These are phyloP conservation scores for Polychytrium aggregatum DNA, from an alignment of 192 early-diverging fungal species.

Conservation along the genomic window DNA sequence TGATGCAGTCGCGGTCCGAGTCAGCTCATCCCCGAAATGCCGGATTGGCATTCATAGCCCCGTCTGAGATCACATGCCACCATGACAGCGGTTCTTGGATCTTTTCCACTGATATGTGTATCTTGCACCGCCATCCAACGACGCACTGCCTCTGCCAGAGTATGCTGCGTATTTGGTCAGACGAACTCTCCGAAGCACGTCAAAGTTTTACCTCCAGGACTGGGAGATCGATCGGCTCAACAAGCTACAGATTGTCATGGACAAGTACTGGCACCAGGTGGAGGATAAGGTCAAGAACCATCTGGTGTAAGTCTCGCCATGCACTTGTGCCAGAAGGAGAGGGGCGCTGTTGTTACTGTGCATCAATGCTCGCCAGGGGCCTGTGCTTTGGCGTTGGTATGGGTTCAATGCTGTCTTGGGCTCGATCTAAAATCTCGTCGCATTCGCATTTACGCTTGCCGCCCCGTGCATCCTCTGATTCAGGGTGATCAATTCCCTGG, in stretches of 20 bases:
- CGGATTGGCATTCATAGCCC: too few species aligned
- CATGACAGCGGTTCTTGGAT: conserved; percentile 4
- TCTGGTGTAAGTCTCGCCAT: conserved; percentile 15
- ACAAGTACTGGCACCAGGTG: conserved; percentile 20
- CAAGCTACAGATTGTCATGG: conserved; percentile 10
- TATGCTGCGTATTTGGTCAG: conserved; percentile 26
- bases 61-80: too few species aligned
- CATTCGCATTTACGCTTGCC: too few species aligned
- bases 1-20: too few species aligned
- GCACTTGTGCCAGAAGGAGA: too few species aligned
- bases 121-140: not conserved
- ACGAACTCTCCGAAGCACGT: conserved; percentile 10
- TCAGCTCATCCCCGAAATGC: too few species aligned
- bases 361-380: too few species aligned
- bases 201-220: conserved; percentile 18
- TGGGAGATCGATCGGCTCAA: conserved; percentile 20
- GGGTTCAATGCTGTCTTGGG: too few species aligned
- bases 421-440: too few species aligned
- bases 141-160: not conserved
- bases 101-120: not conserved
- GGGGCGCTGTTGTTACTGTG: too few species aligned
- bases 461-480: too few species aligned
- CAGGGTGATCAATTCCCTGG: conserved; percentile 8
- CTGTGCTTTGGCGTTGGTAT: too few species aligned
- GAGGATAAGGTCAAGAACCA: conserved; percentile 14